A percentile compares a stretch with the other conserved stretches of the same genome.
phyloP scores from a whole-genome alignment of 1,284 basidiomycete genomes.

The Microbotryomycetes sp. region DNA sequence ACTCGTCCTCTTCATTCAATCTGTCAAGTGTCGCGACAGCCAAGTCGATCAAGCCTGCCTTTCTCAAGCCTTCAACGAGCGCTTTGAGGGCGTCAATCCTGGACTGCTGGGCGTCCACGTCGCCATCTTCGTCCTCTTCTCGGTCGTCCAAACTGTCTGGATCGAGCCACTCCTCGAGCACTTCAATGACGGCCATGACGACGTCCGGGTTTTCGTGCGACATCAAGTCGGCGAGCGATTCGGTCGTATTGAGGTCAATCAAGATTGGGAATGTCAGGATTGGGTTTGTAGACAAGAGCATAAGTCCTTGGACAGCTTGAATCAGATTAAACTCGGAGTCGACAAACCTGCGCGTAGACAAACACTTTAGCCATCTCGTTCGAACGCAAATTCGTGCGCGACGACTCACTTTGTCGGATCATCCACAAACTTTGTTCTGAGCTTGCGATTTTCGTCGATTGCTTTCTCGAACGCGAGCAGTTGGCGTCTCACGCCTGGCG shows the following conservation, averaged over 20 bases:
- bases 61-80: slow-evolving; percentile 51
- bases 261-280: slow-evolving; percentile 81
- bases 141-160: slow-evolving; percentile 81
- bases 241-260: slow-evolving; percentile 62
- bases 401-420: slow-evolving; percentile 74
- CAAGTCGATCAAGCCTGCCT: slow-evolving; percentile 75
- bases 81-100: slow-evolving; percentile 27
- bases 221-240: slow-evolving; percentile 70
- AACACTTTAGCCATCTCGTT: not conserved
- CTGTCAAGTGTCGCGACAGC: slow-evolving; percentile 73
- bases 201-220: slow-evolving; percentile 84
- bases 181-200: slow-evolving; percentile 80
- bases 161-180: slow-evolving; percentile 89
- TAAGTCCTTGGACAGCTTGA: slow-evolving; percentile 63
- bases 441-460: slow-evolving; percentile 87
- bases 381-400: not conserved
- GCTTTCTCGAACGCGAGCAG: slow-evolving; percentile 78
- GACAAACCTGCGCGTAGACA: slow-evolving; percentile 66
- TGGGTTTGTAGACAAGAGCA: slow-evolving; percentile 84
- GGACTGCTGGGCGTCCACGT: slow-evolving; percentile 45
- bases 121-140: slow-evolving; percentile 60
- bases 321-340: slow-evolving; percentile 96
- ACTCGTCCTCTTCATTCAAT: slow-evolving; percentile 74
- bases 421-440: slow-evolving; percentile 71
- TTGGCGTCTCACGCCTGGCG: slow-evolving; percentile 63